Evolutionary conservation across 768 basidiomycete genomes (phyloP).

Genomic region (Cystobasidium ongulense): DNA sequence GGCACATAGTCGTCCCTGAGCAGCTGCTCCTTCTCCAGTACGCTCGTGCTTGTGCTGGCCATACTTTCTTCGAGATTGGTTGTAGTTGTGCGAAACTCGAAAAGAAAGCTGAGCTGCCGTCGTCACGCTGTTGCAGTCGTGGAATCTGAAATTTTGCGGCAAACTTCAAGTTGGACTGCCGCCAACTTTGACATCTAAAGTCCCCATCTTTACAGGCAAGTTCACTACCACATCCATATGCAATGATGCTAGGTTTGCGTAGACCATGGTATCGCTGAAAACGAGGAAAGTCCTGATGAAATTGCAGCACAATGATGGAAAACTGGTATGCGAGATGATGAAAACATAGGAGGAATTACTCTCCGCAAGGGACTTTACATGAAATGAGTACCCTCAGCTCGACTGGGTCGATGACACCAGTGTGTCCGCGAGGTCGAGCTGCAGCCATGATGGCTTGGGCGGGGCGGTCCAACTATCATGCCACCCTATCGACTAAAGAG

Average conservation of each 20-base stretch:
- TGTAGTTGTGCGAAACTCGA: neutral
- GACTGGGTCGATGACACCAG: too few relatives aligned
- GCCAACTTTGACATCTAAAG: neutral
- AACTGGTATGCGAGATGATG: neutral
- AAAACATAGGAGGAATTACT: neutral
- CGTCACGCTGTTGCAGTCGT: neutral
- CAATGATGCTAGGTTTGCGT: too few relatives aligned
- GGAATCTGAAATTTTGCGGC: neutral
- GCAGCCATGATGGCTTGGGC: too few relatives aligned
- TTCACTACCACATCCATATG: too few relatives aligned
- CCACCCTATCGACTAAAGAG: conserved; percentile 3
- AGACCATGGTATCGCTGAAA: too few relatives aligned
- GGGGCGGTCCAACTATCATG: neutral
- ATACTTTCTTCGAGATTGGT: neutral
- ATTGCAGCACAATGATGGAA: neutral
- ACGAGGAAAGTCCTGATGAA: too few relatives aligned
- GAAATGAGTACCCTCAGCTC: too few relatives aligned
- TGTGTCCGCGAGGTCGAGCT: too few relatives aligned
- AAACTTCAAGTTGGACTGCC: neutral
- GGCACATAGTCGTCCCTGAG: conserved; percentile 22
- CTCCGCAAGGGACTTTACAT: too few relatives aligned
- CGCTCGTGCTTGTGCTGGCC: conserved; percentile 9
- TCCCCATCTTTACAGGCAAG: too few relatives aligned
- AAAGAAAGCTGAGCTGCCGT: neutral
- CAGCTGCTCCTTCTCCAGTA: conserved; percentile 4